phyloP scores from a whole-genome alignment of 2,329 filamentous ascomycete genomes.

The Arthrobotrys sinensis region DNA sequence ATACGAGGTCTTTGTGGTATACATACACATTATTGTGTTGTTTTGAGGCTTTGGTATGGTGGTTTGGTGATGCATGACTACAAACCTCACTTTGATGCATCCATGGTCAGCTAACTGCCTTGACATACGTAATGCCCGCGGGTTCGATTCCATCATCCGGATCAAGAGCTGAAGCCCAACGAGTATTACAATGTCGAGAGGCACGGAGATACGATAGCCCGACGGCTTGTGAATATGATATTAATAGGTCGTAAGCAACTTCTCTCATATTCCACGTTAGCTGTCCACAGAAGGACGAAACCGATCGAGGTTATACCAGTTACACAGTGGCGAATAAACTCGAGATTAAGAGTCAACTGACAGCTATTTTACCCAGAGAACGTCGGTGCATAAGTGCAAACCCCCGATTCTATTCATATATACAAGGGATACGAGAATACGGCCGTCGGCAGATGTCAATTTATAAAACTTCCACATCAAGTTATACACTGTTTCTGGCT shows the following conservation, averaged over 20 bases:
- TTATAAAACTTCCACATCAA: background rate
- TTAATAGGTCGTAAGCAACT: background rate
- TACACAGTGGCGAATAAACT: background rate
- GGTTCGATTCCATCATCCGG: background rate
- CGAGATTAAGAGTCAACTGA: background rate
- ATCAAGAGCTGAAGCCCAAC: background rate
- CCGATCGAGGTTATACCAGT: background rate
- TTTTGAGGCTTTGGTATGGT: background rate
- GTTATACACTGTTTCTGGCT: conserved; percentile 15
- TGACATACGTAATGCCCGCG: background rate
- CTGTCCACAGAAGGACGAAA: background rate
- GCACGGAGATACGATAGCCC: conserved; percentile 5
- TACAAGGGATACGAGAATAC: conserved; percentile 7
- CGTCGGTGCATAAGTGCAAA: conserved; percentile 1
- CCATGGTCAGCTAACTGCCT: background rate
- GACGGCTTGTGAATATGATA: background rate
- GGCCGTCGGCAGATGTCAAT: conserved; percentile 37
- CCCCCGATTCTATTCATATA: conserved; percentile 27
- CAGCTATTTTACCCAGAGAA: too few species aligned
- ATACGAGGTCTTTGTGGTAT: background rate
- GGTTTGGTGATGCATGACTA: too few species aligned
- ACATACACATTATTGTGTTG: background rate
- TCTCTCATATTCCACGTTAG: background rate
- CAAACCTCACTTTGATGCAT: too few species aligned
- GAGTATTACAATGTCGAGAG: background rate